phyloP scores from a whole-genome alignment of 371 early-diverging fungal genomes.

The Mortierella sp. region DNA sequence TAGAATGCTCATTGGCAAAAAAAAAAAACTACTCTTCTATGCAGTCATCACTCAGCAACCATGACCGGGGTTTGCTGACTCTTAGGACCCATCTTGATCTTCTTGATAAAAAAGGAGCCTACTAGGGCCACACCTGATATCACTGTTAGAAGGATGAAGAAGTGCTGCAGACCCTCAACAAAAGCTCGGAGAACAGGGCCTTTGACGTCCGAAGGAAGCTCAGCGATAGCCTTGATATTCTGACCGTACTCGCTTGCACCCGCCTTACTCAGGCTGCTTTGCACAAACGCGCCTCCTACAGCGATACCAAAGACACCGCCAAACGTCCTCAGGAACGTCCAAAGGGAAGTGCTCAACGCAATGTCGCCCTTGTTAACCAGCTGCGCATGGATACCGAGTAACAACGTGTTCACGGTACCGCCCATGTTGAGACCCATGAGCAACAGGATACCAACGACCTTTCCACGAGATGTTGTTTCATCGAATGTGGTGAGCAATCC shows the following conservation, averaged over 20 bases:
- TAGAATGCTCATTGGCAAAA: too few relatives aligned
- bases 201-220: slow-evolving; percentile 19
- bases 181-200: slow-evolving; percentile 65
- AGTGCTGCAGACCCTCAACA: slow-evolving; percentile 66
- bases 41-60: slow-evolving; percentile 20
- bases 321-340: slow-evolving; percentile 46
- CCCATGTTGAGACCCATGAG: slow-evolving; percentile 39
- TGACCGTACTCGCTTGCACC: slow-evolving; percentile 39
- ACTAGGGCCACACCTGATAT: slow-evolving; percentile 22
- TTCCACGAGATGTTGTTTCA: slow-evolving; percentile 35
- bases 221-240: slow-evolving; percentile 36
- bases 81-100: slow-evolving; percentile 38
- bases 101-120: slow-evolving; percentile 36
- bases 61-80: slow-evolving; percentile 8
- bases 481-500: slow-evolving; percentile 57
- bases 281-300: slow-evolving; percentile 37
- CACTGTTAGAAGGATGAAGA: slow-evolving; percentile 68
- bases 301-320: slow-evolving; percentile 54
- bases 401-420: slow-evolving; percentile 34
- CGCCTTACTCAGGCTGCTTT: slow-evolving; percentile 32
- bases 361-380: slow-evolving; percentile 37
- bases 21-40: too few relatives aligned
- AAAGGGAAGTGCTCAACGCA: slow-evolving; percentile 45
- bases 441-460: slow-evolving; percentile 18
- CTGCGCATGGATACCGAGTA: slow-evolving; percentile 42